Percentiles rank a stretch among this genome's conserved stretches.
Evolutionary conservation across 1,139 yeast species (phyloP).

Genomic region (Candida mesenterica): DNA sequence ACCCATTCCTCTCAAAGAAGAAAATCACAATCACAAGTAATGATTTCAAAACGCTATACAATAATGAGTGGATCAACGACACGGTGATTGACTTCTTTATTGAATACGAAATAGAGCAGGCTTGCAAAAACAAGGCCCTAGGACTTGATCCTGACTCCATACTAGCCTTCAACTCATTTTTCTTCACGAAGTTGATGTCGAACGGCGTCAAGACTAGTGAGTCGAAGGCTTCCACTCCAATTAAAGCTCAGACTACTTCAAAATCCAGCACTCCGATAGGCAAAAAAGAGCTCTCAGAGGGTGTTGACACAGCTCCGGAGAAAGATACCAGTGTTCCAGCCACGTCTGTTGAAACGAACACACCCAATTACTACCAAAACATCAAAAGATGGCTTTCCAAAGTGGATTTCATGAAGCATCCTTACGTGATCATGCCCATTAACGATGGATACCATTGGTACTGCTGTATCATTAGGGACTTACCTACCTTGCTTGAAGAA

Average conservation of each 20-base stretch:
- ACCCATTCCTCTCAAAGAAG: slow-evolving; percentile 48
- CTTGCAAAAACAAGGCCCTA: slow-evolving; percentile 19
- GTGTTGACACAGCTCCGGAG: too few species aligned
- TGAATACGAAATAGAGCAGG: slow-evolving; percentile 52
- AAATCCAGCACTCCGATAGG: too few species aligned
- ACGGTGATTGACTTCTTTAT: slow-evolving; percentile 70
- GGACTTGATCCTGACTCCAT: slow-evolving; percentile 30
- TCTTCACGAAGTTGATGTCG: slow-evolving; percentile 63
- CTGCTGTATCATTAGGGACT: slow-evolving; percentile 62
- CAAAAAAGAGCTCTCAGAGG: too few species aligned
- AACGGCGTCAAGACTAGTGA: slow-evolving; percentile 8
- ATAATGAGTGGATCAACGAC: slow-evolving; percentile 77
- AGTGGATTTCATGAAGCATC: slow-evolving; percentile 59
- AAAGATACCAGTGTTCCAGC: too few species aligned
- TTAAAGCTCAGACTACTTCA: not conserved
- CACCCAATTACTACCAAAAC: slow-evolving; percentile 53
- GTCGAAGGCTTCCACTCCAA: not conserved
- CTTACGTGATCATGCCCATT: slow-evolving; percentile 74
- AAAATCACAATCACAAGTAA: slow-evolving; percentile 51
- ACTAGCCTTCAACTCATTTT: slow-evolving; percentile 79
- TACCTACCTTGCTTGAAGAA: slow-evolving; percentile 31
- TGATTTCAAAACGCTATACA: slow-evolving; percentile 67
- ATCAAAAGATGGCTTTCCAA: slow-evolving; percentile 80
- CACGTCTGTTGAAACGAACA: too few species aligned
- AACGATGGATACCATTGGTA: slow-evolving; percentile 88